Evolutionary conservation across 345 rosid species (phyloP).

Genomic region (Moricandia moricandioides): DNA sequence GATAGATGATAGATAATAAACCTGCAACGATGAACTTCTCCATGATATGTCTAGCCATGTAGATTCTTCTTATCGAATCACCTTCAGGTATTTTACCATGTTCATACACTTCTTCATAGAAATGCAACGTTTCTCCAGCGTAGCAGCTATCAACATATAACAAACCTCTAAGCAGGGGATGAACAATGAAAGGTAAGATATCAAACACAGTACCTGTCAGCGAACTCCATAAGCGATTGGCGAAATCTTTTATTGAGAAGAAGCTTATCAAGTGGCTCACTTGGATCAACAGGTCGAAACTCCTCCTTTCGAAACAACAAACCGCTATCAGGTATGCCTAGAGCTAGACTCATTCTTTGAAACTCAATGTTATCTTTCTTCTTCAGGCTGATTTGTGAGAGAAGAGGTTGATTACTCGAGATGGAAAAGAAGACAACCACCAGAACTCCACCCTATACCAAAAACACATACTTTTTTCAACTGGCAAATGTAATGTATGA

Average conservation of each 20-base stretch:
- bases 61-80: slow-evolving; percentile 73
- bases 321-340: slow-evolving; percentile 89
- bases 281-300: slow-evolving; percentile 47
- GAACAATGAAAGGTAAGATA: background rate
- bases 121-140: slow-evolving; percentile 92
- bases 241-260: slow-evolving; percentile 73
- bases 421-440: slow-evolving; percentile 73
- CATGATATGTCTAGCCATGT: slow-evolving; percentile 86
- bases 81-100: slow-evolving; percentile 63
- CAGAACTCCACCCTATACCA: slow-evolving; percentile 63
- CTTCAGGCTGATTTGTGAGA: slow-evolving; percentile 80
- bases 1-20: slow-evolving; percentile 34
- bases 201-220: slow-evolving; percentile 58
- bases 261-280: slow-evolving; percentile 82
- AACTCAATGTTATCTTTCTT: slow-evolving; percentile 58
- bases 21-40: slow-evolving; percentile 78
- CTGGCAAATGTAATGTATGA: slow-evolving; percentile 3
- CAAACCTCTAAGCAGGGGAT: background rate
- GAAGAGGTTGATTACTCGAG: slow-evolving; percentile 81
- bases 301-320: slow-evolving; percentile 55
- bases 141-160: slow-evolving; percentile 50
- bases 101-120: slow-evolving; percentile 78
- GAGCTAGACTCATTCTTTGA: slow-evolving; percentile 79
- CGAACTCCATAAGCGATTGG: slow-evolving; percentile 83
- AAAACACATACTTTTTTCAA: background rate